Conservation (phyloP, 2,329 filamentous ascomycete genomes). For the Didymella keratinophila region DNA sequence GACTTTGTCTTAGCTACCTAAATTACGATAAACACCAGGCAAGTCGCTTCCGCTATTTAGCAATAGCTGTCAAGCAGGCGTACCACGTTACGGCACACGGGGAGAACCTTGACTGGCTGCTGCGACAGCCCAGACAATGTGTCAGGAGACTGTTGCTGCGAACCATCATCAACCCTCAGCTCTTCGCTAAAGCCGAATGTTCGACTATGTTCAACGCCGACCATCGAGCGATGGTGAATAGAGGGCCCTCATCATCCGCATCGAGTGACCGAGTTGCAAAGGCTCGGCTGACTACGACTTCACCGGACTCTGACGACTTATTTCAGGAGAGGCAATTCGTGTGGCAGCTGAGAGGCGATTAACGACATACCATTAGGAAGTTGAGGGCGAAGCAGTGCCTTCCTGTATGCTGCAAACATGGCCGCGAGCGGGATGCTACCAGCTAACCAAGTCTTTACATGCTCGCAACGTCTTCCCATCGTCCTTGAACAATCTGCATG, state of each 20-base stretch:
- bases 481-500: background rate
- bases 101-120: background rate
- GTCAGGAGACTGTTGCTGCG: background rate
- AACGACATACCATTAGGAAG: background rate
- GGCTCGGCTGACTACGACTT: conserved; percentile 3
- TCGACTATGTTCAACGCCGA: background rate
- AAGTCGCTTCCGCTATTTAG: background rate
- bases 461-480: background rate
- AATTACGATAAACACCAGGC: background rate
- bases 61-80: background rate
- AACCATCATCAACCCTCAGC: background rate
- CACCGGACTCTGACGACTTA: conserved; percentile 10
- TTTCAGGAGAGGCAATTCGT: background rate
- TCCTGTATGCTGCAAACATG: background rate
- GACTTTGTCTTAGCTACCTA: background rate
- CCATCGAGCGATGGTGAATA: background rate
- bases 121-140: background rate
- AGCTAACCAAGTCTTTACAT: background rate
- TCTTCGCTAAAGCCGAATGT: background rate
- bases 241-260: background rate
- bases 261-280: background rate
- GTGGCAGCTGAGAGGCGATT: background rate
- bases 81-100: background rate
- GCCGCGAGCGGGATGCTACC: background rate
- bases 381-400: background rate